Conservation (phyloP, 2,329 filamentous ascomycete genomes). For the Alternaria sp. region DNA sequence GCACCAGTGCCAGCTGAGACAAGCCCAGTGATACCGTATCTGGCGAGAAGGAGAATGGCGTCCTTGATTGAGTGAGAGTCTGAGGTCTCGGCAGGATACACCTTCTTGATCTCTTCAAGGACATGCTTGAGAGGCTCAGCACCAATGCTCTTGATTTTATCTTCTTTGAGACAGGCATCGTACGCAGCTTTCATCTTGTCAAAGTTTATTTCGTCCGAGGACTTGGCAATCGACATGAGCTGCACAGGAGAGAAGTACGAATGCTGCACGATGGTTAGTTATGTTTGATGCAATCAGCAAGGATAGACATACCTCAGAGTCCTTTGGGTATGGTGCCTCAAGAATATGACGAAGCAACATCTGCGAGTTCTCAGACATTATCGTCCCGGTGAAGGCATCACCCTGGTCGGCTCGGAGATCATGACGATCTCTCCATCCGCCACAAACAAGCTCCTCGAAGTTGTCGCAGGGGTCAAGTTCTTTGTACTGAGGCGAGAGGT, state of each 20-base stretch:
- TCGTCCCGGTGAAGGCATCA: constrained; percentile 66
- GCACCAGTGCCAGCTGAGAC: constrained; percentile 44
- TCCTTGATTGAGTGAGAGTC: constrained; percentile 49
- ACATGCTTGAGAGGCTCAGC: constrained; percentile 65
- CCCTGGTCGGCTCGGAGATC: constrained; percentile 72
- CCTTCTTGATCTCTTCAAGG: constrained; percentile 60
- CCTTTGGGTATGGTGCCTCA: constrained; percentile 63
- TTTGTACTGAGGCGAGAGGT: constrained; percentile 68
- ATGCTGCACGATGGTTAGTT: constrained; percentile 50
- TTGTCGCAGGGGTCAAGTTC: constrained; percentile 72
- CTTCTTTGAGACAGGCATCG: constrained; percentile 70
- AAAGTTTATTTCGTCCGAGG: constrained; percentile 69
- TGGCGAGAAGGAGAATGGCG: constrained; percentile 59
- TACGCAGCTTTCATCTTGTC: constrained; percentile 71
- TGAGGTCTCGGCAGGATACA: constrained; percentile 23
- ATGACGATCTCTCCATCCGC: constrained; percentile 70
- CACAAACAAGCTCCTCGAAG: constrained; percentile 73
- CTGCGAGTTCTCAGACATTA: constrained; percentile 69
- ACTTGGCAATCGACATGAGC: constrained; percentile 46
- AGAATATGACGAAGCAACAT: constrained; percentile 69
- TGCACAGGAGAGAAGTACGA: constrained; percentile 59
- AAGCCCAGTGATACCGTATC: constrained; percentile 54
- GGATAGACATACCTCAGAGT: constrained; percentile 29
- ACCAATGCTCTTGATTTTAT: constrained; percentile 64
- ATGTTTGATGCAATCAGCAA: background rate